A percentile compares a stretch with the other conserved stretches of the same genome.
These are phyloP conservation scores for Pseudocercospora vitis DNA, from an alignment of 2,329 filamentous ascomycete species.

Conservation along the genomic window DNA sequence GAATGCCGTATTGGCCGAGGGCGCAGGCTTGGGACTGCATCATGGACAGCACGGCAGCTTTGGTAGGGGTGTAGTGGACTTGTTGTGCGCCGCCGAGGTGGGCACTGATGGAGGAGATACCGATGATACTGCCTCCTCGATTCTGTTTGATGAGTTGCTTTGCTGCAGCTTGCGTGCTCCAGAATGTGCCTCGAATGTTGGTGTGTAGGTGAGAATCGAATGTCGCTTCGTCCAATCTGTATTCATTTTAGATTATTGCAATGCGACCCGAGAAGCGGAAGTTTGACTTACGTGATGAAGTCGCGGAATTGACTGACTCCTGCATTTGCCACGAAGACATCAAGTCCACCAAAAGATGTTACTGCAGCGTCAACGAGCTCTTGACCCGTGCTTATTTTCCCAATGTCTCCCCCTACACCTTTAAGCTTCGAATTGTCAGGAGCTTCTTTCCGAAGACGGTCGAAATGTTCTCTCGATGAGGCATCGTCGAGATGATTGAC, in stretches of 20 bases:
- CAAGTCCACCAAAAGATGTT: constrained; percentile 53
- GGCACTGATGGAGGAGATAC: constrained; percentile 70
- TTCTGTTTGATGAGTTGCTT: constrained; percentile 72
- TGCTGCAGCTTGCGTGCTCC: constrained; percentile 79
- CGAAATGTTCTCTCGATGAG: constrained; percentile 49
- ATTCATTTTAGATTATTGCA: neutral
- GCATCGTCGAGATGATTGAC: constrained; percentile 71
- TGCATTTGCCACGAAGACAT: constrained; percentile 84
- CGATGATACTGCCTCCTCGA: constrained; percentile 76
- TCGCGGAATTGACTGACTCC: constrained; percentile 86
- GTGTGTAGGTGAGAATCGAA: constrained; percentile 69
- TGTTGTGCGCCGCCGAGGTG: constrained; percentile 76
- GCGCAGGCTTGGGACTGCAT: constrained; percentile 83
- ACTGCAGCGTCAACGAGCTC: constrained; percentile 67
- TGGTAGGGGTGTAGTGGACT: constrained; percentile 84
- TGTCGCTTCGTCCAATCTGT: constrained; percentile 64
- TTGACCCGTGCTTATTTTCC: constrained; percentile 67
- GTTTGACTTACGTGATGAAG: constrained; percentile 64
- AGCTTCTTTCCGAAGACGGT: constrained; percentile 49
- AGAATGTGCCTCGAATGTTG: constrained; percentile 83
- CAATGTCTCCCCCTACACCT: constrained; percentile 73
- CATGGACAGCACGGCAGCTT: constrained; percentile 74
- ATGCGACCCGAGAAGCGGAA: neutral
- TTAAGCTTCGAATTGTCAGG: constrained; percentile 49
- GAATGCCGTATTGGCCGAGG: constrained; percentile 69